Conservation (phyloP, 495 filamentous ascomycete species). For the Penicillium turbatum region DNA sequence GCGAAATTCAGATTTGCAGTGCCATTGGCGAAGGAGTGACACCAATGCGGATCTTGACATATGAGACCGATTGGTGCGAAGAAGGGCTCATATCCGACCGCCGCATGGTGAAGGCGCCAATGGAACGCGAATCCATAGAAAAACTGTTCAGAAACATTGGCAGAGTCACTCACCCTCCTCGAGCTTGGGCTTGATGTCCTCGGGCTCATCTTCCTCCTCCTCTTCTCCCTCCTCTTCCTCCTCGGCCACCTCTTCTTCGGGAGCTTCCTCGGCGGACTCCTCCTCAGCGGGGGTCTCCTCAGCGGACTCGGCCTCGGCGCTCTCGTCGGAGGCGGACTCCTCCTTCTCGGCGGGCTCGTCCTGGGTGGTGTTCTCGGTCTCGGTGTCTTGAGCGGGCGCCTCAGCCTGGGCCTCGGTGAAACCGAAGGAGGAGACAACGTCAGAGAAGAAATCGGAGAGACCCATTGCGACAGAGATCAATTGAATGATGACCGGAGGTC, state of each 20-base stretch:
- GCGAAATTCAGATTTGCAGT: slow-evolving; percentile 6
- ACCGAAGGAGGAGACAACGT: slow-evolving; percentile 55
- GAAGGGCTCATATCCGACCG: background rate
- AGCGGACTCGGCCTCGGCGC: slow-evolving; percentile 26
- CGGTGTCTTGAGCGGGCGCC: slow-evolving; percentile 44
- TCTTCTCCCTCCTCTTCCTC: slow-evolving; percentile 55
- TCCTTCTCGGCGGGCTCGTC: slow-evolving; percentile 51
- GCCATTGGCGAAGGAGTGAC: slow-evolving; percentile 16
- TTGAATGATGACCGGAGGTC: slow-evolving; percentile 34
- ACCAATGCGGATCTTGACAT: slow-evolving; percentile 2
- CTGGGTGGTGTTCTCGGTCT: slow-evolving; percentile 49
- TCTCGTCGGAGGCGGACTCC: slow-evolving; percentile 34
- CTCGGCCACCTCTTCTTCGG: slow-evolving; percentile 46
- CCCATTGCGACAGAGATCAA: slow-evolving; percentile 52
- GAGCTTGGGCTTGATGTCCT: slow-evolving; percentile 81
- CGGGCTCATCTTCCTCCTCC: slow-evolving; percentile 85
- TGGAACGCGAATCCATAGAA: background rate
- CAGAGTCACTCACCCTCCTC: slow-evolving; percentile 72
- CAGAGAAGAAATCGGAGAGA: slow-evolving; percentile 60
- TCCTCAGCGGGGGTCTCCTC: slow-evolving; percentile 43
- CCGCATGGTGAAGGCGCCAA: background rate
- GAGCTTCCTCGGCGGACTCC: slow-evolving; percentile 44
- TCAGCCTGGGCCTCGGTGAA: slow-evolving; percentile 59
- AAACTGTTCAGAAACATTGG: background rate
- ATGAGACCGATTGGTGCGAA: slow-evolving; percentile 3